These are phyloP conservation scores for Penicillium soppii DNA, from an alignment of 495 filamentous ascomycete genomes.

Conservation along the genomic window DNA sequence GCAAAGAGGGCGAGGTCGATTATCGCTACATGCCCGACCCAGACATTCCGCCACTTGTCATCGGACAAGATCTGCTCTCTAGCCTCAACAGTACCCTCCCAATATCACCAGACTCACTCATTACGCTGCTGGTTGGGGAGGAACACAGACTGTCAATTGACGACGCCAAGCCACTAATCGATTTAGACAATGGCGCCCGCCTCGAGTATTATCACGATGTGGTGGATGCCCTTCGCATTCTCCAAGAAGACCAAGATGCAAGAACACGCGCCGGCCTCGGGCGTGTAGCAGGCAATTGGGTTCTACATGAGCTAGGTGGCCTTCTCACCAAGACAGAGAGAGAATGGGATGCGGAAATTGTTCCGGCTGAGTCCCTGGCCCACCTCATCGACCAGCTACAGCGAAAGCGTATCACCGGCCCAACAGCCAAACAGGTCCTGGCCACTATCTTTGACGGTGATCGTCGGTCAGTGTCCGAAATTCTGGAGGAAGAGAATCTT, in stretches of 20 bases:
- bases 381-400: conserved; percentile 65
- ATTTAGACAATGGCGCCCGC: conserved; percentile 75
- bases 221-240: conserved; percentile 51
- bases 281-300: conserved; percentile 62
- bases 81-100: conserved; percentile 62
- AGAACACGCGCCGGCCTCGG: conserved; percentile 27
- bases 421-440: conserved; percentile 73
- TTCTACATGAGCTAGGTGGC: conserved; percentile 86
- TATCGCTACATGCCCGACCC: conserved; percentile 99
- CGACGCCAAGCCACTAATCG: conserved; percentile 80
- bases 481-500: conserved; percentile 67
- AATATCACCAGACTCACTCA: conserved; percentile 64
- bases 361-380: conserved; percentile 62
- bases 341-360: conserved; percentile 52
- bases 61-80: conserved; percentile 67
- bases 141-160: conserved; percentile 70
- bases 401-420: conserved; percentile 67
- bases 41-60: conserved; percentile 76
- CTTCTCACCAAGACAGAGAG: conserved; percentile 56
- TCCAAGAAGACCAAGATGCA: conserved; percentile 33
- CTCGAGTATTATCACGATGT: conserved; percentile 82
- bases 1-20: conserved; percentile 96
- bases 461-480: conserved; percentile 49
- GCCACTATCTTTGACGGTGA: conserved; percentile 57
- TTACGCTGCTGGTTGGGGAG: conserved; percentile 53